A percentile compares a stretch with the other conserved stretches of the same genome.
These are phyloP conservation scores for Penicillium polonicum DNA, from an alignment of 2,329 filamentous ascomycete species.

Conservation along the genomic window DNA sequence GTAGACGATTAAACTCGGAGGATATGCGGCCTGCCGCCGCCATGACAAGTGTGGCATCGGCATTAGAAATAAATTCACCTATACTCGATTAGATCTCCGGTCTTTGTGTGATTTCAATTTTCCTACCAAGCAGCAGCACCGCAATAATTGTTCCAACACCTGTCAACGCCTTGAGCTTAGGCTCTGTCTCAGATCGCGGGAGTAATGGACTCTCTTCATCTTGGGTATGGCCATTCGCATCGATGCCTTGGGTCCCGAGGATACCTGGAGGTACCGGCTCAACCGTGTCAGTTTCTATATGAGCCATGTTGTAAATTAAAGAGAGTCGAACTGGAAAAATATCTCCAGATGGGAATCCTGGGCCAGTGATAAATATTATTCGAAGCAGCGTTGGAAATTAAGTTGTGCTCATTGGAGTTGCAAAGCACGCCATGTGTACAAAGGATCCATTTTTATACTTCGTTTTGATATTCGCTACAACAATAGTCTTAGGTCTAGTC, in stretches of 20 bases:
- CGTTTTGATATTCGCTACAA: too few relatives aligned
- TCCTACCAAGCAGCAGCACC: constrained; percentile 31
- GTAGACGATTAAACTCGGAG: constrained; percentile 59
- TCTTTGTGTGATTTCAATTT: background rate
- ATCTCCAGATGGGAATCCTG: too few relatives aligned
- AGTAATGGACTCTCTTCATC: constrained; percentile 24
- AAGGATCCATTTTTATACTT: background rate
- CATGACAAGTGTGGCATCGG: constrained; percentile 64
- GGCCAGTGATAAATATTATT: background rate
- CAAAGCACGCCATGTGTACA: constrained; percentile 16
- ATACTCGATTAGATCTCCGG: background rate
- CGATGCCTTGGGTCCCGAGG: background rate
- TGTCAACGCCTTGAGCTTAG: constrained; percentile 9
- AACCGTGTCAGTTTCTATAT: background rate
- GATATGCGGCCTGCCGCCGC: constrained; percentile 64
- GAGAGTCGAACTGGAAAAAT: background rate
- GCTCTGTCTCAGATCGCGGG: background rate
- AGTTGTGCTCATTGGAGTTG: constrained; percentile 18
- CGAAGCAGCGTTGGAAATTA: too few relatives aligned
- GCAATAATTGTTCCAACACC: constrained; percentile 29
- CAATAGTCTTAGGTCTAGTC: too few relatives aligned
- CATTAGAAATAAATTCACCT: constrained; percentile 65
- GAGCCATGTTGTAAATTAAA: constrained; percentile 4
- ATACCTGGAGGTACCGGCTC: background rate
- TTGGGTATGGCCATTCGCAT: background rate